These are phyloP conservation scores for Ustilago hordei DNA, from an alignment of 1,284 basidiomycete genomes.

Conservation along the genomic window DNA sequence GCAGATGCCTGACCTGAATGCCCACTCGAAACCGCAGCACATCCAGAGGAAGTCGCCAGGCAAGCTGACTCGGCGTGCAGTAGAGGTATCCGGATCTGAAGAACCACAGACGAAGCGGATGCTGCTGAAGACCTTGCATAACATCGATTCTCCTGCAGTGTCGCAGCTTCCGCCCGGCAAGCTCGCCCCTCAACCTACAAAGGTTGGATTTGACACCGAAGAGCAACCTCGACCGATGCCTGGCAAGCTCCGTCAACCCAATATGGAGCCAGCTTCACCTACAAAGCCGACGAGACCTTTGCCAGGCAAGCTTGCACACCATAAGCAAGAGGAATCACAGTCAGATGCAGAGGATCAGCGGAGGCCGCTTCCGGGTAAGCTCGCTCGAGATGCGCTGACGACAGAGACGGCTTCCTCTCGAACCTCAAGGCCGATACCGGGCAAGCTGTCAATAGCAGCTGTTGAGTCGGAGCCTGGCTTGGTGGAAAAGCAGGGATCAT, in stretches of 20 bases:
- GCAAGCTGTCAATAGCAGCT: background rate
- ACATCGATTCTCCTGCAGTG: background rate
- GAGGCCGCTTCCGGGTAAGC: background rate
- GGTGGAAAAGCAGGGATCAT: too few species aligned
- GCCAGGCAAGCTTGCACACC: background rate
- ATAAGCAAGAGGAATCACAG: background rate
- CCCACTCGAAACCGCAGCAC: too few species aligned
- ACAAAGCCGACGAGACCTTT: background rate
- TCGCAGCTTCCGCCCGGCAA: background rate
- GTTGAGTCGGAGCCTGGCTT: background rate
- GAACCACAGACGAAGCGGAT: background rate
- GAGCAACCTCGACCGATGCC: background rate
- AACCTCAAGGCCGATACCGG: background rate
- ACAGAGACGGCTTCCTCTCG: background rate
- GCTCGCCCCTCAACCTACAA: background rate
- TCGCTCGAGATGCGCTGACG: background rate
- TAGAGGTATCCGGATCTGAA: background rate
- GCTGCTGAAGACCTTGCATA: background rate
- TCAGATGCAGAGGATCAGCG: background rate
- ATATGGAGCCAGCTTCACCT: background rate
- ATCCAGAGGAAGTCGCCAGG: conserved; percentile 4
- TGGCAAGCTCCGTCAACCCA: background rate
- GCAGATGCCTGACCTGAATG: background rate
- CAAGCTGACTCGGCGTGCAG: conserved; percentile 1
- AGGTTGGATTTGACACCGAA: too few species aligned